Evolutionary conservation across 345 rosid genomes (phyloP).

Genomic region (Eucalyptus regnans): DNA sequence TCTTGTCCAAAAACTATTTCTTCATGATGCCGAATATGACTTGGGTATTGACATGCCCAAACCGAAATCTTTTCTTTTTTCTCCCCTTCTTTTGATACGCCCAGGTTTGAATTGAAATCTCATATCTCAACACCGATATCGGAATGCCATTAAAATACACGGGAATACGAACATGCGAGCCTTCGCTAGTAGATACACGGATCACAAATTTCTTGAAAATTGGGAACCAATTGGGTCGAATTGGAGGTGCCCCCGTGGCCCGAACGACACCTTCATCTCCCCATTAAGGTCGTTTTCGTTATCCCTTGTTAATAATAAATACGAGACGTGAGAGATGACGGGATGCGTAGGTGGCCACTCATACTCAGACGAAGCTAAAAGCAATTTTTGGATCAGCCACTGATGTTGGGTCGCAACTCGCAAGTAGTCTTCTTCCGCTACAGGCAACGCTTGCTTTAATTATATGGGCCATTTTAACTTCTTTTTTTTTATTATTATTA

Average conservation of each 20-base stretch:
- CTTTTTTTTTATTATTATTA: too few relatives aligned
- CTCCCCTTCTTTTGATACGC: not conserved
- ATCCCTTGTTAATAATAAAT: not conserved
- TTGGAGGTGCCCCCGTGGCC: not conserved
- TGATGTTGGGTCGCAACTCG: not conserved
- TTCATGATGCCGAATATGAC: not conserved
- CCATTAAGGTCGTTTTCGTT: not conserved
- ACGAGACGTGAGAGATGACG: not conserved
- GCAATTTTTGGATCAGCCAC: not conserved
- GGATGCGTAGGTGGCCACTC: not conserved
- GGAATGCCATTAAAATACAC: not conserved
- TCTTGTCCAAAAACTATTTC: not conserved
- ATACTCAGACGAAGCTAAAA: not conserved
- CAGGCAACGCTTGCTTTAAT: not conserved
- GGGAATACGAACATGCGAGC: not conserved
- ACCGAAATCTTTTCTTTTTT: not conserved
- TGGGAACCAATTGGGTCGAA: not conserved
- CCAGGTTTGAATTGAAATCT: not conserved
- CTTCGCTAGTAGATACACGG: not conserved
- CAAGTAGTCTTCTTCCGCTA: not conserved
- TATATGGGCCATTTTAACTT: not conserved
- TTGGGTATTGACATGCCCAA: rapidly evolving
- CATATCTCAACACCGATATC: not conserved
- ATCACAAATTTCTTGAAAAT: not conserved
- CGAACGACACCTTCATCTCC: not conserved